These are phyloP conservation scores for Fonsecaea nubica DNA, from an alignment of 2,329 filamentous ascomycete genomes.

Conservation along the genomic window DNA sequence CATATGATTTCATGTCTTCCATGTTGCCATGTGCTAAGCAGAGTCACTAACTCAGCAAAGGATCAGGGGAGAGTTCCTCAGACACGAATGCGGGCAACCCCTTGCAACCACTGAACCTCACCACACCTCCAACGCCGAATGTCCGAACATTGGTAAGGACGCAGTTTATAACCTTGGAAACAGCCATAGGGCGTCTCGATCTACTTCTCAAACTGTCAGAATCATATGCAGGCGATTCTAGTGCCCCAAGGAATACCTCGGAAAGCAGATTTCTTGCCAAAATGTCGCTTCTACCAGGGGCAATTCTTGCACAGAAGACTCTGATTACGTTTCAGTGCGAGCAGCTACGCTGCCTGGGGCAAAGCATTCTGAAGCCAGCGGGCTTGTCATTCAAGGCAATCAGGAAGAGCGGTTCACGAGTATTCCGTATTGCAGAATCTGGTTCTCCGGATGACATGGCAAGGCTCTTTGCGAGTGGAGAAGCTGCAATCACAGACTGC, in stretches of 20 bases:
- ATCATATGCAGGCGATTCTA: background rate
- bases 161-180: background rate
- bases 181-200: background rate
- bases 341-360: background rate
- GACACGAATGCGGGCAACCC: background rate
- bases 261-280: background rate
- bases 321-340: background rate
- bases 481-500: background rate
- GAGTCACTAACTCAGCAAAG: background rate
- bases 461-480: background rate
- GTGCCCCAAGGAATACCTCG: background rate
- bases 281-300: background rate
- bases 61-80: background rate
- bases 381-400: background rate
- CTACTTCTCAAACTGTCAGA: background rate
- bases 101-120: background rate
- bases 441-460: background rate
- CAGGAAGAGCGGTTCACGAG: background rate
- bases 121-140: background rate
- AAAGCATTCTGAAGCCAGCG: background rate
- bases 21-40: background rate
- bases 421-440: background rate
- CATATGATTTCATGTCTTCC: background rate
- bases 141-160: background rate
- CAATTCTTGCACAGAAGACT: background rate